phyloP scores from a whole-genome alignment of 441 rosid species.

The Erodium chrysanthum region DNA sequence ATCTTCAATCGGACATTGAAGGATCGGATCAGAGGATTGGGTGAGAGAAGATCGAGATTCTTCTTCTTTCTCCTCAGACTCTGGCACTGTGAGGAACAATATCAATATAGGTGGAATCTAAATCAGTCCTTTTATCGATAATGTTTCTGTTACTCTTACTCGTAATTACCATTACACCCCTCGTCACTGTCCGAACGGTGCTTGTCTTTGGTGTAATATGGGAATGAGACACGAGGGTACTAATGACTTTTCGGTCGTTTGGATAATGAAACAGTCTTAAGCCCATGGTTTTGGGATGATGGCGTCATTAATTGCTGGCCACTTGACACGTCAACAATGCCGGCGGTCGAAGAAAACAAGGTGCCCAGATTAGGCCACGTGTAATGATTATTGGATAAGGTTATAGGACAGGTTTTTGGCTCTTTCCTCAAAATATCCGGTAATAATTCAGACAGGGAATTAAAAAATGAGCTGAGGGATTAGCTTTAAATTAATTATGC shows the following conservation, averaged over 20 bases:
- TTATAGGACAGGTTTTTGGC: neutral
- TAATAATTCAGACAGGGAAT: no score
- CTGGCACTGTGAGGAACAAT: no score
- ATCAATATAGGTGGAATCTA: no score
- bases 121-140: no score
- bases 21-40: neutral
- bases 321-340: neutral
- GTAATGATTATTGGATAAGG: neutral
- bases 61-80: no score
- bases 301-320: neutral
- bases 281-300: conserved; percentile 6
- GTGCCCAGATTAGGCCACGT: neutral
- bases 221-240: neutral
- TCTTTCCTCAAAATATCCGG: neutral
- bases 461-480: no score
- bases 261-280: neutral
- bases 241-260: neutral
- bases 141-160: no score
- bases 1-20: neutral
- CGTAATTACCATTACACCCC: neutral
- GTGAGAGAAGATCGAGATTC: neutral
- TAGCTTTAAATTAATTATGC: conserved; percentile 14
- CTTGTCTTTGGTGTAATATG: neutral
- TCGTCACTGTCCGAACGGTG: neutral
- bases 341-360: no score